Evolutionary conservation across 805 yeast genomes (phyloP), one percentile per base, ranked within the genome.

Genomic region (Scheffersomyces stipitis): DNA sequence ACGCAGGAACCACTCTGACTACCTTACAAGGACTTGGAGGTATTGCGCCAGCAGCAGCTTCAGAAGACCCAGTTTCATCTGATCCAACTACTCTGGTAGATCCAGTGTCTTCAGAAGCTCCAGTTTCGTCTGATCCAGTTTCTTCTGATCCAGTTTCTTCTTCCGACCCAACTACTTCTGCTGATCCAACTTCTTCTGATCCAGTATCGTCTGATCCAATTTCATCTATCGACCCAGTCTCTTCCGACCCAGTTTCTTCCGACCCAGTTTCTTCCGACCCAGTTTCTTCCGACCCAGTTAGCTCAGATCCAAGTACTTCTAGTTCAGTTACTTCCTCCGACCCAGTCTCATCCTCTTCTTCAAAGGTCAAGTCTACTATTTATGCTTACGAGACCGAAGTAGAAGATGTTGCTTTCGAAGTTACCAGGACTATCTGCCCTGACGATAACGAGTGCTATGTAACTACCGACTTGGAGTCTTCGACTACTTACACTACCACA

Each of bases 151-250:
- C n/a, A n/a, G n/a, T n/a, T n/a, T n/a, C n/a, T n/a, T n/a, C n/a
- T n/a, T n/a, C n/a, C n/a, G n/a, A n/a, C 84, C 87, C 96, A 37
- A 88, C 96, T 56, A 96, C 96, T 48, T 89, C 95, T 49, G 85
- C 91, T 55, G 96, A 96, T 65, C 96, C 88, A 78, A 88, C 96
- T 49, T 85, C 95, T 56, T 96, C 88, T 54, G 96, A 88, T n/a
- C n/a, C n/a, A n/a, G n/a, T n/a, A n/a, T n/a, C n/a, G n/a, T n/a
- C n/a, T n/a, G n/a, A n/a, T n/a, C n/a, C n/a, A n/a, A n/a, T n/a
- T n/a, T n/a, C n/a, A n/a, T n/a, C n/a, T n/a, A n/a, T n/a, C n/a
- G n/a, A n/a, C n/a, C n/a, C n/a, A n/a, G n/a, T n/a, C n/a, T n/a
- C n/a, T n/a, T n/a, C n/a, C n/a, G n/a, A n/a, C n/a, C n/a, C 24